phyloP scores from a whole-genome alignment of 495 filamentous ascomycete genomes.

The Talaromyces liani region DNA sequence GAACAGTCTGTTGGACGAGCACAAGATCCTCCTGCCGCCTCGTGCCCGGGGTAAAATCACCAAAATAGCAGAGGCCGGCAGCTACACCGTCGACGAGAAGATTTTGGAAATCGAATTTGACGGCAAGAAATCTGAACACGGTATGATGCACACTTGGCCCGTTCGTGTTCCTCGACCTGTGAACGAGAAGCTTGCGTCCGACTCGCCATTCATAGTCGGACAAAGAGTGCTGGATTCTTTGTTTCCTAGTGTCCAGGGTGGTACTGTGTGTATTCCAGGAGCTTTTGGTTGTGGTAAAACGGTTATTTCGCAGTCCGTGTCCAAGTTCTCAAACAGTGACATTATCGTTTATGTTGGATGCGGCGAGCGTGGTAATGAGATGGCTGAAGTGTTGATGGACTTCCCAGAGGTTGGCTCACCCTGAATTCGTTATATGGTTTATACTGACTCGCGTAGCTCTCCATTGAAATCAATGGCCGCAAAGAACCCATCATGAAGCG shows the following conservation, averaged over 20 bases:
- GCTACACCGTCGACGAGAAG: constrained; percentile 90
- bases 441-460: constrained; percentile 47
- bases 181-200: constrained; percentile 80
- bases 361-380: constrained; percentile 97
- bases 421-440: too few species aligned
- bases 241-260: constrained; percentile 96
- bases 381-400: constrained; percentile 99
- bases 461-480: constrained; percentile 82
- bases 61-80: constrained; percentile 75
- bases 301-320: constrained; percentile 95
- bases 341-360: constrained; percentile 98
- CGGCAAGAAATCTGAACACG: constrained; percentile 82
- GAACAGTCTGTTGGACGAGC: constrained; percentile 90
- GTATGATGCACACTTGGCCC: constrained; percentile 99
- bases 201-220: constrained; percentile 88
- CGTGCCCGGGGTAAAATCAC: constrained; percentile 88
- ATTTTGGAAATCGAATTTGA: constrained; percentile 96
- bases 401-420: too few species aligned
- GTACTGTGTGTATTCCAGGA: constrained; percentile 95
- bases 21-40: constrained; percentile 93
- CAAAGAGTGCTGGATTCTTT: constrained; percentile 94
- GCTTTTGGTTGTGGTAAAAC: constrained; percentile 99
- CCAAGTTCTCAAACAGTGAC: constrained; percentile 99
- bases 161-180: constrained; percentile 90
- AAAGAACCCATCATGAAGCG: constrained; percentile 99